Evolutionary conservation across 495 filamentous ascomycete genomes (phyloP).

Genomic region (Tuber umbilicatum): DNA sequence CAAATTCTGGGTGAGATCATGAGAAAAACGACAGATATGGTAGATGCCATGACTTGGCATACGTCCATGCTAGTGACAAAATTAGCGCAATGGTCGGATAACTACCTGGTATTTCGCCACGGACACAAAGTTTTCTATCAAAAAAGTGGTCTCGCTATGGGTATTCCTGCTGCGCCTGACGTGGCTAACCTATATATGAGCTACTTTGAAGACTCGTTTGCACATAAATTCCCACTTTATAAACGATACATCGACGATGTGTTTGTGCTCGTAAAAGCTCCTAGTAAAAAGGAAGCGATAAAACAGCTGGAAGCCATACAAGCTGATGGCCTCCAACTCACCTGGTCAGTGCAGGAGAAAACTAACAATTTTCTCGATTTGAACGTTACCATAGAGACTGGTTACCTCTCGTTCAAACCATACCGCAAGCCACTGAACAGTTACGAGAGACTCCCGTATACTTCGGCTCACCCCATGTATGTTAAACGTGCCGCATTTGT

Average conservation of each 20-base stretch:
- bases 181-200: background rate
- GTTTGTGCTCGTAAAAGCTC: background rate
- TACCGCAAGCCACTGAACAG: conserved; percentile 11
- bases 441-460: conserved; percentile 1
- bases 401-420: background rate
- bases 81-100: background rate
- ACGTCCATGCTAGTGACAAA: too few species aligned
- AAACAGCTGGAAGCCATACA: background rate
- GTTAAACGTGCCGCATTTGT: background rate
- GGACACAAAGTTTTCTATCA: background rate
- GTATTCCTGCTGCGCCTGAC: conserved; percentile 6
- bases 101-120: background rate
- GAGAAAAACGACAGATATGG: too few species aligned
- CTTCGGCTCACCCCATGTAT: background rate
- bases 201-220: background rate
- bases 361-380: conserved; percentile 5
- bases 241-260: conserved; percentile 10
- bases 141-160: background rate
- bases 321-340: background rate
- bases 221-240: background rate
- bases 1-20: too few species aligned
- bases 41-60: too few species aligned
- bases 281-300: background rate
- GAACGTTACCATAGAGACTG: background rate
- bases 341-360: conserved; percentile 9